Base-by-base conservation (phyloP, 257 asterid species). In the Solanum peruvianum region DNA sequence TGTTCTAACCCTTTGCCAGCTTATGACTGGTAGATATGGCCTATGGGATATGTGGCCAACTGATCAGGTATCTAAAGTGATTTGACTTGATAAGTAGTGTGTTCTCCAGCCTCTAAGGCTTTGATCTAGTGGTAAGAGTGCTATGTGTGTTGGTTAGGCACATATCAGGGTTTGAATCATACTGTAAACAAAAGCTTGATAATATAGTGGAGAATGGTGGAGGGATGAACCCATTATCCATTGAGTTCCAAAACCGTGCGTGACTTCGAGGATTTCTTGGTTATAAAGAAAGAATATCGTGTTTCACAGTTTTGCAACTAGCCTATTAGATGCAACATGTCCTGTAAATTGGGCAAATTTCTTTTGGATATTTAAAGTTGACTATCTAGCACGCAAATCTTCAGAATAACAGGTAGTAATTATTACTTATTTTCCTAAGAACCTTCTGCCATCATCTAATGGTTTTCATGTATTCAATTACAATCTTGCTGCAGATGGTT, bases 401-500 rank as follows among this genome's bases (percentile, higher is more conserved):
- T 73, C 49, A 10, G 49, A 73, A 21, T 73, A 37, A 37, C 81
- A 11, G 81, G 81, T 37, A 37, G 29, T 73, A 73, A 72, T 20
- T 72, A 35, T 72, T 72, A 72, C 44, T 29, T 35, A 21, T 72
- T 72, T 37, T 72, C 29, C 81, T 20, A 37, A 72, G 10, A 72
- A 72, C 18, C 14, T 20, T 37, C 6, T 72, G 49, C 81, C 47
- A 37, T 72, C 49, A 72, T 72, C 81, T 21, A 11, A 37, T 73
- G 81, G 39, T 73, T 20, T 72, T 73, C 81, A 73, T 73, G 1
- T 73, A 21, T 37, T 73, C 49, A 21, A 73, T 72, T 37, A 37
- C 49, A 37, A 73, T 75, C 31, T 75, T 75, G 82, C 82, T 82
- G 70, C 93, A 94, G 98, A 87, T 95, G 98, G 98, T 92, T 95